Conservation (phyloP, 1,139 yeast species). For the Sugiyamaella novakii region DNA sequence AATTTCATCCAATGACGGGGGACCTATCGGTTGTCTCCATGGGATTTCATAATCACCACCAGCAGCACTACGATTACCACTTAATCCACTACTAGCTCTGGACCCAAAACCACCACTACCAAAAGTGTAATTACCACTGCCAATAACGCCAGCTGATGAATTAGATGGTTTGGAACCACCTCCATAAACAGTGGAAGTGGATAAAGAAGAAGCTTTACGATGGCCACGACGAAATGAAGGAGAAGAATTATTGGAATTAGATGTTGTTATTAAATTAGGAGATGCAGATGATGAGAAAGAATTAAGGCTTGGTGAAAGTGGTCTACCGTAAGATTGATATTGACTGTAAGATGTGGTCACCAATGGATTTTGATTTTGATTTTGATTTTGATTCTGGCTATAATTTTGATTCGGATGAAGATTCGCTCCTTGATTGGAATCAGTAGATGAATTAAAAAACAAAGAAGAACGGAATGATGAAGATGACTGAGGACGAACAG, state of each 20-base stretch:
- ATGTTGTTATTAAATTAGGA: constrained; percentile 1
- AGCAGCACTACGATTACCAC: constrained; percentile 9
- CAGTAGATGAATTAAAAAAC: background rate
- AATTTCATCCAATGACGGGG: constrained; percentile 40
- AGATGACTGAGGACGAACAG: constrained; percentile 35
- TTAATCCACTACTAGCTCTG: constrained; percentile 8
- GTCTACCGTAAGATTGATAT: background rate
- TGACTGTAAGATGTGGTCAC: background rate
- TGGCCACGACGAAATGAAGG: constrained; percentile 35
- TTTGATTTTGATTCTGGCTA: background rate
- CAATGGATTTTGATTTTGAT: background rate
- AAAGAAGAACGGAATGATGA: constrained; percentile 28
- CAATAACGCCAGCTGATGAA: constrained; percentile 21
- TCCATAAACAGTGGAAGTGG: constrained; percentile 27
- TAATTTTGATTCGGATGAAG: background rate
- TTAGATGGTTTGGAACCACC: constrained; percentile 4
- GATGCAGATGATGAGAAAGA: constrained; percentile 5
- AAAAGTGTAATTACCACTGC: constrained; percentile 19
- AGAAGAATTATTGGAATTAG: constrained; percentile 15
- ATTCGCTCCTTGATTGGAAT: background rate
- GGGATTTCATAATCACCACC: constrained; percentile 34
- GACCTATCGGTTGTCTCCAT: constrained; percentile 39
- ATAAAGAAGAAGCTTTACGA: constrained; percentile 37
- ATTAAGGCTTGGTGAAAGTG: background rate
- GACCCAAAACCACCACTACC: constrained; percentile 2